These are phyloP conservation scores for Zasmidium citrigriseum DNA, from an alignment of 2,329 filamentous ascomycete species.

Conservation along the genomic window DNA sequence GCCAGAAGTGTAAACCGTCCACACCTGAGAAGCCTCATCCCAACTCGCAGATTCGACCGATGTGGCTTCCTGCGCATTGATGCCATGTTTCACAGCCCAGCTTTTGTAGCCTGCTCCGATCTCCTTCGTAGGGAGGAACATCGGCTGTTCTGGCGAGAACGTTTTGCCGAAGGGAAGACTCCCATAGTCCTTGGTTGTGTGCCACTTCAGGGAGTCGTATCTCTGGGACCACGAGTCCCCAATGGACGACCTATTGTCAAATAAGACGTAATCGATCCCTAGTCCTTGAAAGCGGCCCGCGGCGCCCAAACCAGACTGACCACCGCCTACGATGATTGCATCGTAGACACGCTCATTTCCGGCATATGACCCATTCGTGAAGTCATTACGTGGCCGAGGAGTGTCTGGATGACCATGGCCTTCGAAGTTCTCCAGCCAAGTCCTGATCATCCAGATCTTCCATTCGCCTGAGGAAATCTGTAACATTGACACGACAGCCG, in stretches of 20 bases:
- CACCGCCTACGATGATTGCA: constrained; percentile 41
- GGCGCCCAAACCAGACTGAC: constrained; percentile 47
- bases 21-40: constrained; percentile 38
- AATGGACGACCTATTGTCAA: constrained; percentile 45
- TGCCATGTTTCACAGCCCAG: constrained; percentile 39
- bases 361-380: constrained; percentile 6
- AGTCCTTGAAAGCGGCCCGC: constrained; percentile 48
- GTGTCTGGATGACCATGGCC: constrained; percentile 34
- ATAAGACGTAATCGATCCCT: constrained; percentile 44
- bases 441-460: constrained; percentile 44
- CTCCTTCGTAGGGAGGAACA: constrained; percentile 32
- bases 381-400: constrained; percentile 16
- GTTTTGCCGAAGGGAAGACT: constrained; percentile 42
- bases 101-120: constrained; percentile 41
- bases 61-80: constrained; percentile 44
- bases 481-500: constrained; percentile 37
- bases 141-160: constrained; percentile 29
- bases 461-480: constrained; percentile 35
- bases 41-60: constrained; percentile 40
- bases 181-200: constrained; percentile 43
- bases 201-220: constrained; percentile 47
- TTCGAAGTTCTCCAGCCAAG: constrained; percentile 40
- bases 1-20: constrained; percentile 33
- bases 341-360: constrained; percentile 26
- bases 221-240: constrained; percentile 50